These are phyloP conservation scores for Thuidium tamariscinum DNA, from an alignment of 225 moss, liverwort and hornwort species.

Conservation along the genomic window DNA sequence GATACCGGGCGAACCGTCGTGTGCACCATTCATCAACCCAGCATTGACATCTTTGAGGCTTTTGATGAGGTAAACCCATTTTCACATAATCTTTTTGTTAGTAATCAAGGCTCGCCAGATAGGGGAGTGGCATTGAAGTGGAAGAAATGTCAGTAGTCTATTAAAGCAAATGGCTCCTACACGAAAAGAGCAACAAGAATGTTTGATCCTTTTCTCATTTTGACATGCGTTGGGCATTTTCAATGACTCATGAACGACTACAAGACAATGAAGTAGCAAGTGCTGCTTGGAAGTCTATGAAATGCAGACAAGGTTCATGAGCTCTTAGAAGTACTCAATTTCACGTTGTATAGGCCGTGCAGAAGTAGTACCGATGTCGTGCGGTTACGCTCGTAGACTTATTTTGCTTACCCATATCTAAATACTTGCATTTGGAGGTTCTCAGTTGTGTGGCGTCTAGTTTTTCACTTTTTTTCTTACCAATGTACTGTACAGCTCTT, in stretches of 20 bases:
- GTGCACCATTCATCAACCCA: constrained; percentile 41
- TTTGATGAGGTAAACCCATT: constrained; percentile 31
- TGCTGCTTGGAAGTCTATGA: neutral
- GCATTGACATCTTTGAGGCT: constrained; percentile 44
- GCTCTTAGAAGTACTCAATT: too few species aligned
- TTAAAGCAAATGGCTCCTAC: too few species aligned
- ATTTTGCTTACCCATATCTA: neutral
- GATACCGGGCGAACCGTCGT: constrained; percentile 43
- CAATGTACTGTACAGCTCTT: constrained; percentile 15
- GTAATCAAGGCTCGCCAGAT: neutral
- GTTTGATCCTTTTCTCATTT: neutral
- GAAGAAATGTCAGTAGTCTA: neutral
- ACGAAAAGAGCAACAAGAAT: too few species aligned
- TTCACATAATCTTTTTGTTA: neutral
- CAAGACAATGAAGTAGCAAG: neutral
- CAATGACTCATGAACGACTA: too few species aligned
- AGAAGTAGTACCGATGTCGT: neutral
- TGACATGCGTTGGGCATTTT: neutral
- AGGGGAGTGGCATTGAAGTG: neutral
- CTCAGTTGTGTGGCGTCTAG: neutral
- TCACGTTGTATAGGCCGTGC: neutral
- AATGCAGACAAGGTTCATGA: neutral
- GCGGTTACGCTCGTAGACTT: neutral
- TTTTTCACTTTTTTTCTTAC: neutral
- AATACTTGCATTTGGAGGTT: neutral